Evolutionary conservation across 1,284 basidiomycete species (phyloP).

Genomic region (Cryptococcus deneoformans): DNA sequence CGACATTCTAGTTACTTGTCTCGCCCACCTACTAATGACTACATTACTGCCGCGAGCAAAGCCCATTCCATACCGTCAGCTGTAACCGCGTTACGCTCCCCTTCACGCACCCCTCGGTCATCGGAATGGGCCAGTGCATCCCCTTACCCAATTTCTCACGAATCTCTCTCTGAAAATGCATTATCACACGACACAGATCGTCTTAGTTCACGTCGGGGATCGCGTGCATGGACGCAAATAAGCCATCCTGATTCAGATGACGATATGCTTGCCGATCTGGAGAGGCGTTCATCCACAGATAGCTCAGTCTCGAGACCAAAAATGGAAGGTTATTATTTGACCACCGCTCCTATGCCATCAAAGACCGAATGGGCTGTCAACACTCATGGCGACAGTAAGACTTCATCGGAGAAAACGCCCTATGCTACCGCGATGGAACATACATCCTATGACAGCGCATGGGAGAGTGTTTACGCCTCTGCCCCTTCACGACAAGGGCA

Average conservation of each 20-base stretch:
- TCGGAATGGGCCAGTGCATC: constrained; percentile 19
- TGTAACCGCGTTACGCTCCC: constrained; percentile 4
- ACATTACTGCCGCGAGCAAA: constrained; percentile 5
- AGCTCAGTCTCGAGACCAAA: constrained; percentile 13
- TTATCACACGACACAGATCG: constrained; percentile 9
- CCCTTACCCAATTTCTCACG: constrained; percentile 24
- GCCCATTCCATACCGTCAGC: neutral
- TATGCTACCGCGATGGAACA: constrained; percentile 21
- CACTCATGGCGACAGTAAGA: neutral
- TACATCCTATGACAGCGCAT: constrained; percentile 18
- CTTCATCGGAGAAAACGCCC: constrained; percentile 9
- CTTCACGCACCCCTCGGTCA: constrained; percentile 8
- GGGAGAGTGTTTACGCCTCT: constrained; percentile 13
- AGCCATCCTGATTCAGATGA: constrained; percentile 37
- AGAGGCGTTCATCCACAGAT: constrained; percentile 34
- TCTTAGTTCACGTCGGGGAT: constrained; percentile 8
- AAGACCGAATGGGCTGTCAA: constrained; percentile 8
- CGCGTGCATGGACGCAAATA: constrained; percentile 28
- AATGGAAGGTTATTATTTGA: neutral
- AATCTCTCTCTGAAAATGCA: constrained; percentile 1
- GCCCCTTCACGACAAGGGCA: constrained; percentile 19
- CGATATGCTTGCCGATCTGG: constrained; percentile 34
- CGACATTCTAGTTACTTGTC: neutral
- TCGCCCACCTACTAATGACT: constrained; percentile 11
- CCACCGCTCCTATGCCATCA: neutral